Percentiles rank a stretch among this genome's conserved stretches.
Conservation (phyloP, 805 yeast genomes). For the Yamadazyma laniorum region DNA sequence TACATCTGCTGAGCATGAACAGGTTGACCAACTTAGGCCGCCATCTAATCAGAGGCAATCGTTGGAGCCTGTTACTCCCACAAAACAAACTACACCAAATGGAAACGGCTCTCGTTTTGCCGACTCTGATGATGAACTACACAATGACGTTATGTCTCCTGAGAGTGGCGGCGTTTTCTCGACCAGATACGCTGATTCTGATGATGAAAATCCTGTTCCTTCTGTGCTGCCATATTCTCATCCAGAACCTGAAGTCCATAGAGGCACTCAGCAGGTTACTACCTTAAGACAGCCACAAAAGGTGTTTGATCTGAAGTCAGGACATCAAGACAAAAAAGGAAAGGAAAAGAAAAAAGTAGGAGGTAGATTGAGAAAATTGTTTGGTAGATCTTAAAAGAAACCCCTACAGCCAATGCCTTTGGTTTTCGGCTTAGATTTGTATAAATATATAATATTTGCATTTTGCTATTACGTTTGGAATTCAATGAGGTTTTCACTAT, state of each 20-base stretch:
- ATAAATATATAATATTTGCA: slow-evolving; percentile 2
- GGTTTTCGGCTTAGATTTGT: too few species aligned
- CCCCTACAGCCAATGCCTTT: too few species aligned
- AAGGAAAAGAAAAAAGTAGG: slow-evolving; percentile 38
- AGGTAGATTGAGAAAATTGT: slow-evolving; percentile 38
- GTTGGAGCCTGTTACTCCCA: slow-evolving; percentile 3
- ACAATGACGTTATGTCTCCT: slow-evolving; percentile 11
- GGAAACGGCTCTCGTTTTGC: slow-evolving; percentile 47
- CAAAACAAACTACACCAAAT: slow-evolving; percentile 4
- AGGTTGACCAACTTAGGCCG: slow-evolving; percentile 4
- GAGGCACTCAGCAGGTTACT: slow-evolving; percentile 4
- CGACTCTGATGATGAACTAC: slow-evolving; percentile 60
- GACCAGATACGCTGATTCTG: slow-evolving; percentile 30
- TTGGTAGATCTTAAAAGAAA: slow-evolving; percentile 28
- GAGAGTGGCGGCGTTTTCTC: slow-evolving; percentile 17
- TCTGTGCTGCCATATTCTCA: slow-evolving; percentile 10
- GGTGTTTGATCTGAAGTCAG: slow-evolving; percentile 2
- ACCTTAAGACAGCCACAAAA: slow-evolving; percentile 8
- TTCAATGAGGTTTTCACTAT: slow-evolving; percentile 38
- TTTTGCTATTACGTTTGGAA: slow-evolving; percentile 33
- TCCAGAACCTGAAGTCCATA: slow-evolving; percentile 13
- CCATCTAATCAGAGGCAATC: background rate
- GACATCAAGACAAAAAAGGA: background rate
- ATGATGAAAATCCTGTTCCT: slow-evolving; percentile 21
- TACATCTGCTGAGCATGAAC: slow-evolving; percentile 1